A percentile compares a stretch with the other conserved stretches of the same genome.
phyloP scores from a whole-genome alignment of 257 asterid genomes.

The Solanum tarijense region DNA sequence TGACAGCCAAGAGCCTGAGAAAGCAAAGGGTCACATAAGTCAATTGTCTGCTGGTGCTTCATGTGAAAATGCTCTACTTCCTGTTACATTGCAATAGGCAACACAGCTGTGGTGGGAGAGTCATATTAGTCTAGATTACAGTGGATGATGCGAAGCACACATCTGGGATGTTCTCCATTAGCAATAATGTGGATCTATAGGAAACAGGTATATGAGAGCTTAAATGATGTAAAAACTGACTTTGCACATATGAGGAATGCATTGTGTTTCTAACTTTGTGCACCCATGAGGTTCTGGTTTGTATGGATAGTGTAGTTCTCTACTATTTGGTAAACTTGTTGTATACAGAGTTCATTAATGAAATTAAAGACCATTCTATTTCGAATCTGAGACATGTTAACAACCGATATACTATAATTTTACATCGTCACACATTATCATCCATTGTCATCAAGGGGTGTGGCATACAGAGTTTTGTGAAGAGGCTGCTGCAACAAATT shows the following conservation, averaged over 20 bases:
- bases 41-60: not conserved
- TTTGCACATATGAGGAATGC: not conserved
- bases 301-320: not conserved
- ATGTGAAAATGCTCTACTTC: not conserved
- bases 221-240: no score
- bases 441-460: not conserved
- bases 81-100: not conserved
- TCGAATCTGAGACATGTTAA: not conserved
- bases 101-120: not conserved
- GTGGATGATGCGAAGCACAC: not conserved
- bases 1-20: not conserved
- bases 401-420: not conserved
- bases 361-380: not conserved
- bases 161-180: no score
- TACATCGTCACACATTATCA: not conserved
- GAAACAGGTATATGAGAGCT: no score
- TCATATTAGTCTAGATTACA: not conserved
- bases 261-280: not conserved
- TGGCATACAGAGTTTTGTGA: not conserved
- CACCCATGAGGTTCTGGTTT: not conserved
- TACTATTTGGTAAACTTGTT: not conserved
- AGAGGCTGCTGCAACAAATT: not conserved
- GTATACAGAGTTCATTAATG: not conserved
- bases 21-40: not conserved
- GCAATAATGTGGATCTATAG: no score